Percentiles rank a stretch among this genome's conserved stretches.
Evolutionary conservation across 768 basidiomycete genomes (phyloP).

Genomic region (Lentinula aciculospora): DNA sequence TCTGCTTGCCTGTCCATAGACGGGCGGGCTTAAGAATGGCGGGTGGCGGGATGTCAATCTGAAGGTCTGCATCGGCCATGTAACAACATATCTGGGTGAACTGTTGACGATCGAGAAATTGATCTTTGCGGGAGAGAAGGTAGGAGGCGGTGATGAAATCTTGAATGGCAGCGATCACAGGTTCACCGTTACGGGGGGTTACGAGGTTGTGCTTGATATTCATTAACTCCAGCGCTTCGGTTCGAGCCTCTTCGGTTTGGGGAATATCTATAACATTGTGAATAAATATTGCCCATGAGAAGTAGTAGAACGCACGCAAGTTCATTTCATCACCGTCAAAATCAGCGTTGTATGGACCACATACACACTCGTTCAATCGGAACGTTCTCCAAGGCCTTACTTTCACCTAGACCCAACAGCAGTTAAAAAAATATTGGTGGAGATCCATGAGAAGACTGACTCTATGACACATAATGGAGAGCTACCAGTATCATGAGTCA

Average conservation of each 20-base stretch:
- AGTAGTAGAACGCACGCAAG: conserved; percentile 51
- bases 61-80: conserved; percentile 82
- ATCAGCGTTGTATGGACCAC: conserved; percentile 98
- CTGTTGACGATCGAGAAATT: conserved; percentile 88
- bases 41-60: conserved; percentile 95
- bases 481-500: conserved; percentile 31
- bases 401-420: conserved; percentile 51
- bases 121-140: conserved; percentile 88
- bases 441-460: conserved; percentile 33
- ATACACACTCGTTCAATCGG: conserved; percentile 97
- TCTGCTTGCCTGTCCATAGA: conserved; percentile 97
- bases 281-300: conserved; percentile 3
- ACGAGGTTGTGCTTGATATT: conserved; percentile 95
- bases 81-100: conserved; percentile 98
- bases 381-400: conserved; percentile 97
- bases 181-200: conserved; percentile 96
- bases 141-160: conserved; percentile 99
- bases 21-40: conserved; percentile 89
- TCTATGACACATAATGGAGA: conserved; percentile 98
- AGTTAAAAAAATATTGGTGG: not conserved
- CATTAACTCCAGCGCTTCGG: conserved; percentile 97
- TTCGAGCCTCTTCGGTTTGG: conserved; percentile 96
- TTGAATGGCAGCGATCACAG: conserved; percentile 98
- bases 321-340: conserved; percentile 99
- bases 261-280: conserved; percentile 69